Evolutionary conservation across 345 rosid genomes (phyloP), one percentile per base, ranked within the genome.

Genomic region (Eucalyptus regnans): DNA sequence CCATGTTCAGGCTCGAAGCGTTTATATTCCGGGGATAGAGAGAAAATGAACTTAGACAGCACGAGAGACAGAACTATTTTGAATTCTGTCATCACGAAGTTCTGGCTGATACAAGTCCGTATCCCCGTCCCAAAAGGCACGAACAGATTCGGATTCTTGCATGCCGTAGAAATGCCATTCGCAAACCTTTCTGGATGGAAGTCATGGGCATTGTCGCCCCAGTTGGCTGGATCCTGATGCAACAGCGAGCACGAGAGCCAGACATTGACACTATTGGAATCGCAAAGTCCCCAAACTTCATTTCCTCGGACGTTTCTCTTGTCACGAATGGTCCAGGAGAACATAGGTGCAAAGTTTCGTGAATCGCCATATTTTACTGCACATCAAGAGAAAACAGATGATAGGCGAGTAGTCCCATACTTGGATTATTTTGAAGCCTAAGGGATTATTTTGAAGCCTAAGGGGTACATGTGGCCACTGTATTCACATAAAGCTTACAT

Each of bases 181-280:
- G 91, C 88, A 50, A 92, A 92, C 60, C 92, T 90, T 46, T 86
- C 92, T 5, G 94, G 94, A 68, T 90, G 88, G 86, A 91, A 90
- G 51, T 88, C 88, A 12, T 79, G 68, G 9, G 90, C 91, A 89
- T 91, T 87, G 49, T 90, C 41, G 11, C 90, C 92, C 92, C 91
- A 91, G 60, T 15, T 41, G 43, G 44, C 89, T 8, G 91, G 91
- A 86, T 91, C 88, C 86, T 86, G 89, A 56, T 90, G 91, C 25
- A 89, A 51, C 3, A 85, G 17, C 52, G 88, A 14, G 22, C 29
- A 71, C 12, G 93, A 92, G 71, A 89, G 46, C 80, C 90, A 89
- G 23, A 92, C 71, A 37, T 56, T 44, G 27, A 88, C 71, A 7
- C 94, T 89, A 90, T 83, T 4, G 93, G 93, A 23, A 90, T 81